These are phyloP conservation scores for Clathrus columnatus DNA, from an alignment of 768 basidiomycete species.

Conservation along the genomic window DNA sequence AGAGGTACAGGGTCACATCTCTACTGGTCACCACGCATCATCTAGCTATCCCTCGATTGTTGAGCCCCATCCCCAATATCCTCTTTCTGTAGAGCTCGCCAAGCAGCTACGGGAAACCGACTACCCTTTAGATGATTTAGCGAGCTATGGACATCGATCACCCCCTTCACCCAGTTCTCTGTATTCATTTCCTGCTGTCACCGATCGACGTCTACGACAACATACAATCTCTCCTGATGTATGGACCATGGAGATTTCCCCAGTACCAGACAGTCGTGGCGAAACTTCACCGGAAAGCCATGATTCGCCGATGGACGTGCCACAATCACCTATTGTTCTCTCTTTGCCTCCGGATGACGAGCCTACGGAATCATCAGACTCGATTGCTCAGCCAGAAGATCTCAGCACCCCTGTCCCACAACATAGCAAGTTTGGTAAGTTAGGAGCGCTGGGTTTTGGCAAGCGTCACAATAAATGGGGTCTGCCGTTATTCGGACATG, in stretches of 20 bases:
- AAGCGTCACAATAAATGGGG: conserved; percentile 66
- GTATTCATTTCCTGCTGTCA: not conserved
- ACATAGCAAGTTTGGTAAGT: conserved; percentile 46
- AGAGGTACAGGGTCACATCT: not conserved
- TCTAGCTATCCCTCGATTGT: conserved; percentile 28
- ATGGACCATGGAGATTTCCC: conserved; percentile 9
- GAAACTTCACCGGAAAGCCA: conserved; percentile 1
- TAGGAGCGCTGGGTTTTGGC: conserved; percentile 50
- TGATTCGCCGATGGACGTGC: conserved; percentile 10
- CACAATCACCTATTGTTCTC: conserved; percentile 8
- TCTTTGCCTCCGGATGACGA: conserved; percentile 10
- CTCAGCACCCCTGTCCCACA: conserved; percentile 11
- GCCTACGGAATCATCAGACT: conserved; percentile 21
- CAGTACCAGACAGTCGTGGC: conserved; percentile 1
- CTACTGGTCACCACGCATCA: conserved; percentile 26
- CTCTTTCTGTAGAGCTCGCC: not conserved
- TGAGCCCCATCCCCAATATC: not conserved
- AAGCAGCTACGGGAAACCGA: conserved; percentile 4
- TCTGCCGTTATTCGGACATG: conserved; percentile 54
- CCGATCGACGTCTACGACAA: not conserved
- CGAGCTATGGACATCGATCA: conserved; percentile 1
- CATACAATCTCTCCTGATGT: conserved; percentile 2
- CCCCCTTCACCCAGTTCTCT: conserved; percentile 8
- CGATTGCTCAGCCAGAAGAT: conserved; percentile 21
- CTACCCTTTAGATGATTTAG: conserved; percentile 4